These are phyloP conservation scores for Leishmania tropica DNA, from an alignment of 208 protist species.

Conservation along the genomic window DNA sequence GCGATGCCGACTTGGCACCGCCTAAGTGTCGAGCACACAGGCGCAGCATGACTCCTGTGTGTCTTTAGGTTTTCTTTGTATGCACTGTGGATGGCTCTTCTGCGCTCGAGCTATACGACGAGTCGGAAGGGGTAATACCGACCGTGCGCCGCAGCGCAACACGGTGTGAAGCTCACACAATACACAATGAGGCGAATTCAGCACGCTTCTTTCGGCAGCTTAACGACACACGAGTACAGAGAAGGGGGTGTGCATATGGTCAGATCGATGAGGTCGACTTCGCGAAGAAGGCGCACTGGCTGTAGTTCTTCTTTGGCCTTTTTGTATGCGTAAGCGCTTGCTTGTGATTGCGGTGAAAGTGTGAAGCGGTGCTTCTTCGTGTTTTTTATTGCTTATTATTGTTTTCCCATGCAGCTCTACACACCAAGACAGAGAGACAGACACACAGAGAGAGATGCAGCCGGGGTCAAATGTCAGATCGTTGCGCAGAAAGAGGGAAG, in stretches of 20 bases:
- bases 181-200: neutral
- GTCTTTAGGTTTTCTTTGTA: neutral
- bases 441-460: neutral
- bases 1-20: slow-evolving; percentile 23
- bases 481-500: neutral
- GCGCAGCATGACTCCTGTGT: slow-evolving; percentile 40
- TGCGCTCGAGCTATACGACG: neutral
- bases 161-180: neutral
- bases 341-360: neutral
- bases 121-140: neutral
- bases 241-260: neutral
- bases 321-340: neutral
- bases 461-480: neutral
- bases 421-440: no score
- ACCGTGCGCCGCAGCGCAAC: neutral
- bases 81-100: neutral
- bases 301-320: neutral
- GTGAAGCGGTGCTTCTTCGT: neutral
- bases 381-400: no score
- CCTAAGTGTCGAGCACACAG: slow-evolving; percentile 22
- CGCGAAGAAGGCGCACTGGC: neutral
- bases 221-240: neutral
- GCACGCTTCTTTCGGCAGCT: neutral
- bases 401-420: neutral
- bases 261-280: neutral